Percentiles rank a stretch among this genome's conserved stretches.
Evolutionary conservation across 768 basidiomycete species (phyloP).

Genomic region (Kwoniella sp.): DNA sequence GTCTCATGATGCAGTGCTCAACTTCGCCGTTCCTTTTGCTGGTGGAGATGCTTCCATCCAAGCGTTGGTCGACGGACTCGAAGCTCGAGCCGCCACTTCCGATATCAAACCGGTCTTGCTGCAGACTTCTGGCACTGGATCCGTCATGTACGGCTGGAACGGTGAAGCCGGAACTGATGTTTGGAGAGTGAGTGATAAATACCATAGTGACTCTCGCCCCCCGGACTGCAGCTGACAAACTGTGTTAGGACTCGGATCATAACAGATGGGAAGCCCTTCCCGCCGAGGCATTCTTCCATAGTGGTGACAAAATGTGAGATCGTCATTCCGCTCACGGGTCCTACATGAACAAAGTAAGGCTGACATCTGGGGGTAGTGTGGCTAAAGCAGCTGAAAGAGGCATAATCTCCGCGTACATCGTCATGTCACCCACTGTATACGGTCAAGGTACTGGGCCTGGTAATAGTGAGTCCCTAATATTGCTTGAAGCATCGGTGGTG

Average conservation of each 20-base stretch:
- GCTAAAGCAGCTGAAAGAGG: constrained; percentile 24
- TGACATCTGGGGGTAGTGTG: constrained; percentile 9
- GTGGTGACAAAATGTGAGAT: constrained; percentile 26
- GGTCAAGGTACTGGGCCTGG: constrained; percentile 27
- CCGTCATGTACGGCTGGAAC: constrained; percentile 23
- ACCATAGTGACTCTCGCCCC: background rate
- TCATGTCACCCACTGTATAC: constrained; percentile 29
- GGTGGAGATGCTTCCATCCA: constrained; percentile 27
- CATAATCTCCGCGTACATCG: constrained; percentile 25
- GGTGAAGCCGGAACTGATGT: constrained; percentile 25
- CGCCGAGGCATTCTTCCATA: constrained; percentile 22
- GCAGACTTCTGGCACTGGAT: constrained; percentile 27
- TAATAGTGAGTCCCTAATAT: constrained; percentile 18
- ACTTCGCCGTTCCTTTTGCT: constrained; percentile 27
- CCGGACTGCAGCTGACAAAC: background rate
- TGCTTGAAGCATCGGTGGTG: constrained; percentile 7
- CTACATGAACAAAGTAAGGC: too few species aligned
- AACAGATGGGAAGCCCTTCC: constrained; percentile 21
- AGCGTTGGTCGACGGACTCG: constrained; percentile 25
- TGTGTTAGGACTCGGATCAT: constrained; percentile 24
- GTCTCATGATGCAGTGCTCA: constrained; percentile 19
- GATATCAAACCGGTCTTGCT: constrained; percentile 22
- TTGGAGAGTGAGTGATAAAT: constrained; percentile 19
- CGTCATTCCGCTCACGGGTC: too few species aligned
- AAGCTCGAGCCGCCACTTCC: constrained; percentile 12